Evolutionary conservation across 2,329 filamentous ascomycete species (phyloP), one percentile per base, ranked within the genome.

Genomic region (Amauroascus verrucosus): DNA sequence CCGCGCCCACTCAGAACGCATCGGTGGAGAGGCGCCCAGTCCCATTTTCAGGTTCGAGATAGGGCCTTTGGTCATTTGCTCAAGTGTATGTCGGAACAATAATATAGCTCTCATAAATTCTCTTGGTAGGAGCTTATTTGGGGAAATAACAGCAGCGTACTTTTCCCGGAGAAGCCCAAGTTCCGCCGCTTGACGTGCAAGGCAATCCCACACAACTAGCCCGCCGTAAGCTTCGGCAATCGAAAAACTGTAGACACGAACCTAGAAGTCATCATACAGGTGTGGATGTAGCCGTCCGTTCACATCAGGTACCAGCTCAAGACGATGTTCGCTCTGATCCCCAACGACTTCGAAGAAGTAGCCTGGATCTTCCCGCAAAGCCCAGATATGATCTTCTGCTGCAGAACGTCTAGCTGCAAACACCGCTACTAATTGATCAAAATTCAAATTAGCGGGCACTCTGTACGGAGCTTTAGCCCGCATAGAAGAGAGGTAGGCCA

Each of bases 341-440:
- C 43, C 43, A 13, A 80, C 41, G 0, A 64, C 52, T 1, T 76
- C 67, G 3, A 69, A 63, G 57, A 82, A 83, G 28, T 49, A 49
- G 3, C 47, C 47, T 1, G 47, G 47, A 22, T 84, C 81, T 58
- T 84, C 80, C 6, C 79, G 71, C 2, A 84, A 64, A 0, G 70
- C 60, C 72, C 73, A 78, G 0, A 81, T 41, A 58, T 82, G 77
- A 61, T 83, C 79, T 52, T 79, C 72, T 0, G 72, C 71, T 2
- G 69, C 68, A 0, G 67, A 60, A 0, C 59, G 59, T 55, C 68
- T 72, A 0, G 75, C 75, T 1, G 60, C 61, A 0, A 79, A 64
- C 3, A 82, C 59, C 1, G 64, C 61, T 37, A 71, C 65, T 0
- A 83, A 64, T 0, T 70, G 68, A 0, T 47, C 57, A 1, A 81